Percentiles rank a stretch among this genome's conserved stretches.
phyloP scores from a whole-genome alignment of 768 basidiomycete genomes.

The Phaeotremella skinneri region DNA sequence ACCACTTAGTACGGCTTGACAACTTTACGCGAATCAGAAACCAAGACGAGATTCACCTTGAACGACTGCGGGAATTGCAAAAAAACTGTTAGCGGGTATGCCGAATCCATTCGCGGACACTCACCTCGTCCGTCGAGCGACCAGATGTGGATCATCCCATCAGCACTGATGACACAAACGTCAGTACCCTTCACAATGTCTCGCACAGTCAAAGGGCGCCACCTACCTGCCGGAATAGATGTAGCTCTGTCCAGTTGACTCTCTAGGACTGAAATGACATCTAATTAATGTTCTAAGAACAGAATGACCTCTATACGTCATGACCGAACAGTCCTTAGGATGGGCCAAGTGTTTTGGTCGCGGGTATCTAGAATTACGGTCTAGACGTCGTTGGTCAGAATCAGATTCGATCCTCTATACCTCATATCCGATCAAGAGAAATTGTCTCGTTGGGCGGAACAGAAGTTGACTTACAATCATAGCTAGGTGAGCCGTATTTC shows the following conservation, averaged over 20 bases:
- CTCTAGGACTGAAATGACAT: conserved; percentile 90
- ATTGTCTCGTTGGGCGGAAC: conserved; percentile 2
- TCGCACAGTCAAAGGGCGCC: conserved; percentile 52
- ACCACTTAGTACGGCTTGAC: neutral
- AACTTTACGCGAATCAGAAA: neutral
- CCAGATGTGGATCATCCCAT: conserved; percentile 69
- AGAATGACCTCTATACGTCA: conserved; percentile 89
- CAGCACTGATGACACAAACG: conserved; percentile 28
- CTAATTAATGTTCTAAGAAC: conserved; percentile 89
- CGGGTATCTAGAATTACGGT: conserved; percentile 54
- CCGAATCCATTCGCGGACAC: neutral
- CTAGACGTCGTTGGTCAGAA: too few species aligned
- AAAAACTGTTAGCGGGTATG: conserved; percentile 7
- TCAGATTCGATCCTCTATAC: neutral
- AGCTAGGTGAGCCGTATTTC: conserved; percentile 59
- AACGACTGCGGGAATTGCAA: conserved; percentile 55
- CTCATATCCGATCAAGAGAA: neutral
- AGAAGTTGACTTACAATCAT: conserved; percentile 69
- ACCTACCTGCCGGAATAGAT: conserved; percentile 91
- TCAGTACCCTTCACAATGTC: neutral
- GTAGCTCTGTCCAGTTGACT: conserved; percentile 89
- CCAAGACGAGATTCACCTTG: conserved; percentile 52
- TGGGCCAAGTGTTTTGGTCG: conserved; percentile 67
- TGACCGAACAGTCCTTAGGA: conserved; percentile 87
- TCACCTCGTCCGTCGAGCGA: conserved; percentile 73